These are phyloP conservation scores for Aspergillus carlsbadensis DNA, from an alignment of 495 filamentous ascomycete genomes.

Conservation along the genomic window DNA sequence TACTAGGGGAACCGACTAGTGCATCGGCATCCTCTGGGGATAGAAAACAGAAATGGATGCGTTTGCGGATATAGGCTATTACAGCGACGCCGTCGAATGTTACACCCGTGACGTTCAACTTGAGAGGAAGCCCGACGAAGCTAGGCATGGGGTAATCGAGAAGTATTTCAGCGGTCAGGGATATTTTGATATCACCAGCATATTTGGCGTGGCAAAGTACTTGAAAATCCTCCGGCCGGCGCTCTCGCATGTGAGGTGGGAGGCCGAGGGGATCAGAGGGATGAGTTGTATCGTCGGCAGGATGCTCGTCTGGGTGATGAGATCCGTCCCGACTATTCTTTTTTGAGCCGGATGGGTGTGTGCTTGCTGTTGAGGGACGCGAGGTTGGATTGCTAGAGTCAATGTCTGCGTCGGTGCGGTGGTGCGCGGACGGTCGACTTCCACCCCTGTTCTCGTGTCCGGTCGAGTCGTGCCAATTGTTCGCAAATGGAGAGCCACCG, in stretches of 20 bases:
- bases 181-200: constrained; percentile 77
- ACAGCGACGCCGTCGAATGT: constrained; percentile 94
- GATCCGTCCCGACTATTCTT: constrained; percentile 22
- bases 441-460: constrained; percentile 15
- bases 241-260: constrained; percentile 42
- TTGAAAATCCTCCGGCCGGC: constrained; percentile 67
- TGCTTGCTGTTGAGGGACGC: constrained; percentile 46
- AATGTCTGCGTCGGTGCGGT: constrained; percentile 30
- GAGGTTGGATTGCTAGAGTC: constrained; percentile 39
- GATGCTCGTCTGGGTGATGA: constrained; percentile 10
- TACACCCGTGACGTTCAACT: constrained; percentile 88
- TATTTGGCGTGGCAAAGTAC: constrained; percentile 88
- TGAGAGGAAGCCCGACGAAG: constrained; percentile 89
- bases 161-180: constrained; percentile 88
- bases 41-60: constrained; percentile 85
- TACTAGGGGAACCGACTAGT: constrained; percentile 45
- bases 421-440: constrained; percentile 7
- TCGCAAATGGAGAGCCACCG: constrained; percentile 59
- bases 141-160: constrained; percentile 97
- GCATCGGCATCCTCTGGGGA: constrained; percentile 81
- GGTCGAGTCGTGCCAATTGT: constrained; percentile 47
- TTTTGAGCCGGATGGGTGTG: constrained; percentile 33
- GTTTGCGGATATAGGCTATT: constrained; percentile 80
- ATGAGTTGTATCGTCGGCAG: constrained; percentile 23
- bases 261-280: constrained; percentile 26